Conservation (phyloP, 306 rosid genomes). For the Dalbergia oliveri region DNA sequence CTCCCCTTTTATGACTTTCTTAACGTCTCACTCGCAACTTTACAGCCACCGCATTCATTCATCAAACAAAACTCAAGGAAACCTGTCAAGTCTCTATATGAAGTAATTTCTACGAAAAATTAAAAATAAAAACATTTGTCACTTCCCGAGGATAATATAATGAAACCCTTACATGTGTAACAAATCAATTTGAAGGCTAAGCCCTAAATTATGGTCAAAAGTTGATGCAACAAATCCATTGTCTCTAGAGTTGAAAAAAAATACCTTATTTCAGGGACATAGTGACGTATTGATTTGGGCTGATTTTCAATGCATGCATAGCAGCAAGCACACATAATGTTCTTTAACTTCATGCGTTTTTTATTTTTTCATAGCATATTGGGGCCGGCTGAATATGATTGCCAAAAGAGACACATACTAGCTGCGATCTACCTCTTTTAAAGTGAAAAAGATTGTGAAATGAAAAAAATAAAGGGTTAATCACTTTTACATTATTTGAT, state of each 20-base stretch:
- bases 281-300: constrained; percentile 37
- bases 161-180: neutral
- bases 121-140: constrained; percentile 10
- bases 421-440: too few species aligned
- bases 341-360: constrained; percentile 4
- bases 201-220: constrained; percentile 44
- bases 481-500: too few species aligned
- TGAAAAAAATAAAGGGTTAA: too few species aligned
- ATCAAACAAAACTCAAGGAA: constrained; percentile 13
- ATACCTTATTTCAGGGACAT: constrained; percentile 12
- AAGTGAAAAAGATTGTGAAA: too few species aligned
- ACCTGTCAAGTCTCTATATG: constrained; percentile 37
- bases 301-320: constrained; percentile 38
- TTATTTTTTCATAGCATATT: neutral
- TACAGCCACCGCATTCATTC: constrained; percentile 33
- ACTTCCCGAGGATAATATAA: constrained; percentile 39
- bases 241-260: constrained; percentile 23
- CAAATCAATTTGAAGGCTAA: constrained; percentile 24
- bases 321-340: neutral
- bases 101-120: constrained; percentile 19
- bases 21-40: neutral
- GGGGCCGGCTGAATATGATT: neutral
- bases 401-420: neutral
- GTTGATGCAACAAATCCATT: constrained; percentile 37
- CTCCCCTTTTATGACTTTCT: constrained; percentile 22